A percentile compares a stretch with the other conserved stretches of the same genome.
phyloP scores from a whole-genome alignment of 495 filamentous ascomycete genomes.

The Sabuloglossum arenarium region DNA sequence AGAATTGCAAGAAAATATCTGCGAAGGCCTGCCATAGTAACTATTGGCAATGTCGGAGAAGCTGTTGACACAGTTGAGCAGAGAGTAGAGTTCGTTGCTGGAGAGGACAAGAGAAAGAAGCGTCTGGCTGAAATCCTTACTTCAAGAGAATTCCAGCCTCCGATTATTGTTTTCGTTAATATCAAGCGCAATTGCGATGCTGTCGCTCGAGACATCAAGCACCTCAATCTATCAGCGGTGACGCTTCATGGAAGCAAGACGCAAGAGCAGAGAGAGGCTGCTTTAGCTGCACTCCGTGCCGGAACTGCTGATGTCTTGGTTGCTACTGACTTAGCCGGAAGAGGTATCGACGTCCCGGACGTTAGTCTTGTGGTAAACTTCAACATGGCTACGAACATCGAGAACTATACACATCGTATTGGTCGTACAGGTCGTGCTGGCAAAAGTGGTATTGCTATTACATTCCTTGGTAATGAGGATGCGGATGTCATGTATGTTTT shows the following conservation, averaged over 20 bases:
- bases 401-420: slow-evolving; percentile 94
- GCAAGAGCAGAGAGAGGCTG: slow-evolving; percentile 92
- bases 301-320: slow-evolving; percentile 77
- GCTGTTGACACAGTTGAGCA: slow-evolving; percentile 99
- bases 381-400: slow-evolving; percentile 91
- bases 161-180: slow-evolving; percentile 99
- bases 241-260: slow-evolving; percentile 92
- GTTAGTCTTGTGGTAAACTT: slow-evolving; percentile 94
- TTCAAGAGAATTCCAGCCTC: slow-evolving; percentile 68
- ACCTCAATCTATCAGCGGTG: slow-evolving; percentile 77
- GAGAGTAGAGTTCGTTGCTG: slow-evolving; percentile 76
- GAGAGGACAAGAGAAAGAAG: slow-evolving; percentile 96
- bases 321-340: slow-evolving; percentile 85
- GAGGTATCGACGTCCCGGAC: slow-evolving; percentile 96
- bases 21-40: slow-evolving; percentile 81
- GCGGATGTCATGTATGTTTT: slow-evolving; percentile 58
- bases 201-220: slow-evolving; percentile 84
- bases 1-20: slow-evolving; percentile 94
- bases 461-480: slow-evolving; percentile 89
- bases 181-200: slow-evolving; percentile 99
- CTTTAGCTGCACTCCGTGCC: slow-evolving; percentile 64
- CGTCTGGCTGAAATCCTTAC: slow-evolving; percentile 76
- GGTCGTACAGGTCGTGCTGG: slow-evolving; percentile 95
- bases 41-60: slow-evolving; percentile 84
- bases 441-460: slow-evolving; percentile 92